A percentile compares a stretch with the other conserved stretches of the same genome.
phyloP scores from a whole-genome alignment of 805 yeast species.

The Kodamaea jinghongensis region DNA sequence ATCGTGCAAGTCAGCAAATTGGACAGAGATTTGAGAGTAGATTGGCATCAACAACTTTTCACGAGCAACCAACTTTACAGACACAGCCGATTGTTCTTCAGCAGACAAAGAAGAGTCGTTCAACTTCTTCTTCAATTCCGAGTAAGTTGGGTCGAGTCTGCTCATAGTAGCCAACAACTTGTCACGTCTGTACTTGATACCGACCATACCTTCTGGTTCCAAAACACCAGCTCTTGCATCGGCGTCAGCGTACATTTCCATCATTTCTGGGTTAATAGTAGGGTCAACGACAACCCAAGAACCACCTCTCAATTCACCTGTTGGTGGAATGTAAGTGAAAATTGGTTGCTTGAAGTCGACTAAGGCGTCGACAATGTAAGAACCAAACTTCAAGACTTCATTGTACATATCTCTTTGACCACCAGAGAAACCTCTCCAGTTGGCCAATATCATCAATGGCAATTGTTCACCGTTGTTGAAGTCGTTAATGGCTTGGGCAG shows the following conservation, averaged over 20 bases:
- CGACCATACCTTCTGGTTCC: conserved; percentile 99
- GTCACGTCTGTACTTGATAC: conserved; percentile 94
- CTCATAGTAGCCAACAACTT: conserved; percentile 88
- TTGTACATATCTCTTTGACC: conserved; percentile 99
- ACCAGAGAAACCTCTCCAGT: conserved; percentile 99
- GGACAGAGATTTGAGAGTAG: conserved; percentile 88
- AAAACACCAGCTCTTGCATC: conserved; percentile 96
- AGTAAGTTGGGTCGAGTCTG: conserved; percentile 78
- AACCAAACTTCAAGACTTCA: conserved; percentile 95
- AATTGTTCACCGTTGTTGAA: conserved; percentile 97
- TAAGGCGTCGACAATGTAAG: conserved; percentile 94
- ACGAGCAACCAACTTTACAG: conserved; percentile 69
- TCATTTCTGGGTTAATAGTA: conserved; percentile 91
- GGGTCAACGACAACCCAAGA: conserved; percentile 99
- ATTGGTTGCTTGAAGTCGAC: conserved; percentile 96
- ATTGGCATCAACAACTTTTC: conserved; percentile 80
- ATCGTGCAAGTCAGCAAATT: conserved; percentile 97
- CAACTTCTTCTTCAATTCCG: conserved; percentile 60
- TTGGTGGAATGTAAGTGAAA: conserved; percentile 95
- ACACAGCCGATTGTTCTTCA: conserved; percentile 64
- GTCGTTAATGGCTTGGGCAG: conserved; percentile 97
- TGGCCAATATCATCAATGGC: conserved; percentile 95
- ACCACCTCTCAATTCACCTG: conserved; percentile 99
- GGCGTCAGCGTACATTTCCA: conserved; percentile 99
- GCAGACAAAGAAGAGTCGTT: conserved; percentile 49